Conservation (phyloP, 768 basidiomycete genomes). For the Panaeolus papilionaceus region DNA sequence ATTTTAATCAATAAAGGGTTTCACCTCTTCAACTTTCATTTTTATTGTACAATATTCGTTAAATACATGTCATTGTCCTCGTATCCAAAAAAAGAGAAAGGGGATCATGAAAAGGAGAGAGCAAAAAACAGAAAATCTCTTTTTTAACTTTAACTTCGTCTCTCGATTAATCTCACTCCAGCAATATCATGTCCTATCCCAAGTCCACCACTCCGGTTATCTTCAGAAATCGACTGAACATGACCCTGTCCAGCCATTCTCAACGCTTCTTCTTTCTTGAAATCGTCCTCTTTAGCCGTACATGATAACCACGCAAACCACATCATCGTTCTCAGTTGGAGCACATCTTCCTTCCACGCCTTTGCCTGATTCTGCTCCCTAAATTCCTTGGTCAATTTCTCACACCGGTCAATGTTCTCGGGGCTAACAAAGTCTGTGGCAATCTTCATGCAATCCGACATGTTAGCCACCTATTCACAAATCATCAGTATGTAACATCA, state of each 20-base stretch:
- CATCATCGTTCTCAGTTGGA: slow-evolving; percentile 92
- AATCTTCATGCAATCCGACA: slow-evolving; percentile 96
- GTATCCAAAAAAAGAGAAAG: background rate
- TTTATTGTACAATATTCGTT: background rate
- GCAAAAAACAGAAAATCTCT: background rate
- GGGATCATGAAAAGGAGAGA: background rate
- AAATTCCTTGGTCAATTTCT: slow-evolving; percentile 86
- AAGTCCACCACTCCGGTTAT: background rate
- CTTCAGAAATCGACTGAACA: background rate
- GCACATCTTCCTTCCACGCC: slow-evolving; percentile 94
- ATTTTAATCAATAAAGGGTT: background rate
- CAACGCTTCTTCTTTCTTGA: slow-evolving; percentile 22
- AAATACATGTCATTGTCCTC: background rate
- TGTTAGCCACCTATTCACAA: slow-evolving; percentile 76
- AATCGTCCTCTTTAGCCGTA: slow-evolving; percentile 39
- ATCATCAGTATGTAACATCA: background rate
- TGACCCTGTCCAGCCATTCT: background rate
- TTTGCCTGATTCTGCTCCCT: slow-evolving; percentile 86
- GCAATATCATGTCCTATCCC: slow-evolving; percentile 1
- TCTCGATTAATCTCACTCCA: background rate
- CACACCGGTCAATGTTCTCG: slow-evolving; percentile 89
- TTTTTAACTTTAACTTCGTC: background rate
- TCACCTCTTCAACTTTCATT: background rate
- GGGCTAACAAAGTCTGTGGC: slow-evolving; percentile 95
- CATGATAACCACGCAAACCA: slow-evolving; percentile 93